phyloP scores from a whole-genome alignment of 2,329 filamentous ascomycete species.

The Cercospora sojina region DNA sequence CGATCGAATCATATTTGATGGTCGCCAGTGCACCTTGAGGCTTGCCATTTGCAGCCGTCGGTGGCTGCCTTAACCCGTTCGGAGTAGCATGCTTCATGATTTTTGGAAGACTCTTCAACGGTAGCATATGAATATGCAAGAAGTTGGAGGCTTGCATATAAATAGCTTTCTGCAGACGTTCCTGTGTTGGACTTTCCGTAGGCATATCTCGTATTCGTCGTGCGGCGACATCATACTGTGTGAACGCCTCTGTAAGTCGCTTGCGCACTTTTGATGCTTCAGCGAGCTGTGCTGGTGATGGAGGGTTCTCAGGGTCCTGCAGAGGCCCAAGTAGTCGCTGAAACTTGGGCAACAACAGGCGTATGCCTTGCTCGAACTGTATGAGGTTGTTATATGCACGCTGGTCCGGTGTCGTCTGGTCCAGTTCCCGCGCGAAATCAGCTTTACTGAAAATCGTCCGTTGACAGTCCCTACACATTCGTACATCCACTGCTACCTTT shows the following conservation, averaged over 20 bases:
- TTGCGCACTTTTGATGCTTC: conserved; percentile 90
- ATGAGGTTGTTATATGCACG: conserved; percentile 78
- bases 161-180: conserved; percentile 74
- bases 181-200: conserved; percentile 69
- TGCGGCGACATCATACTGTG: conserved; percentile 81
- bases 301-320: conserved; percentile 68
- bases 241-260: conserved; percentile 81
- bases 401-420: conserved; percentile 69
- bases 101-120: conserved; percentile 59
- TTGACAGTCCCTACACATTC: conserved; percentile 90
- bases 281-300: conserved; percentile 68
- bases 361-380: conserved; percentile 86
- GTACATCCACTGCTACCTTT: conserved; percentile 72
- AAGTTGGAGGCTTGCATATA: conserved; percentile 81
- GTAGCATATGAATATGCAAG: conserved; percentile 85
- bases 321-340: conserved; percentile 72
- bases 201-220: conserved; percentile 77
- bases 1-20: conserved; percentile 58
- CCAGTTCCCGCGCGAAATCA: conserved; percentile 72
- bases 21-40: conserved; percentile 53
- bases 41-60: conserved; percentile 29
- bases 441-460: conserved; percentile 68
- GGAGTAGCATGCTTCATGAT: conserved; percentile 57
- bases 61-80: conserved; percentile 41
- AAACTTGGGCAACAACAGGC: conserved; percentile 76